Conservation (phyloP, 139 green algal species). For the Picochlorum sp. region DNA sequence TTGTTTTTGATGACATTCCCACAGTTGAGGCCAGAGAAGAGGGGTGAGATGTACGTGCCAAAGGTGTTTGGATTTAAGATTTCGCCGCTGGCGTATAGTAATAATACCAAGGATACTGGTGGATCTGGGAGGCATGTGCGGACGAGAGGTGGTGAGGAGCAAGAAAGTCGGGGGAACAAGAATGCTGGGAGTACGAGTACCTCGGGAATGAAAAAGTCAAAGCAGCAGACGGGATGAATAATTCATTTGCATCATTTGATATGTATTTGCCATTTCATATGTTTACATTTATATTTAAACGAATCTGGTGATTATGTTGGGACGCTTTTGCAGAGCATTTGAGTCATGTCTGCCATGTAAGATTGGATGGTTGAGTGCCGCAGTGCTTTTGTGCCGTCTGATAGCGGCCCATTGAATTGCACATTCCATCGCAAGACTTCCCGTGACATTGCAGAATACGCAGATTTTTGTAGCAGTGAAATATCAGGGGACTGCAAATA, state of each 20-base stretch:
- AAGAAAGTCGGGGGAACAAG: background rate
- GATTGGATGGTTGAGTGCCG: too few species aligned
- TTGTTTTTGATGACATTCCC: conserved; percentile 91
- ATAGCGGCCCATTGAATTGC: too few species aligned
- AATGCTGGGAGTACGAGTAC: background rate
- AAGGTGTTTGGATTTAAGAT: conserved; percentile 96
- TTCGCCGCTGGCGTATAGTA: conserved; percentile 27
- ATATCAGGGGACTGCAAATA: too few species aligned
- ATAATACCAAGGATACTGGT: background rate
- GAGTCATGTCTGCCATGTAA: too few species aligned
- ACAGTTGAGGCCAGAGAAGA: conserved; percentile 37
- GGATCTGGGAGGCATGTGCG: background rate
- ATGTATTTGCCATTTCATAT: background rate
- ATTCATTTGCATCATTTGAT: background rate
- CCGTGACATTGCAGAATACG: too few species aligned
- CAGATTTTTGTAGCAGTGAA: too few species aligned
- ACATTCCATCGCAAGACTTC: too few species aligned
- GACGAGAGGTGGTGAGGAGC: background rate
- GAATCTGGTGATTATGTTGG: background rate
- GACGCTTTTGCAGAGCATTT: too few species aligned
- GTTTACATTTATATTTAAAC: conserved; percentile 1
- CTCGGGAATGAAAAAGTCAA: background rate
- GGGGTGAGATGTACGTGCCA: conserved; percentile 57
- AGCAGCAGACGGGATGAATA: background rate
- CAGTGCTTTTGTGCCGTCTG: too few species aligned